Conservation (phyloP, 1,139 yeast genomes). For the Yamadazyma membranifaciens region DNA sequence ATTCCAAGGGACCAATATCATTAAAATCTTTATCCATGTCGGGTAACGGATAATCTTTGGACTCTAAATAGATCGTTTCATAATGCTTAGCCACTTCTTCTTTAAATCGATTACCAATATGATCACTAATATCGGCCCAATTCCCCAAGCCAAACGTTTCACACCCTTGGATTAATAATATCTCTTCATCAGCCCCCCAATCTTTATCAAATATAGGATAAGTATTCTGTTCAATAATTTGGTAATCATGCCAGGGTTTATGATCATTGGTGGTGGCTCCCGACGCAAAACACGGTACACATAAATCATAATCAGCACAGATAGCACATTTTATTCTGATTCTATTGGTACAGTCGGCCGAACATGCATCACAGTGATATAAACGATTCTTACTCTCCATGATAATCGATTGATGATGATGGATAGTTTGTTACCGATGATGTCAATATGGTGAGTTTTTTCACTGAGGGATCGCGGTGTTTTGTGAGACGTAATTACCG, state of each 20-base stretch:
- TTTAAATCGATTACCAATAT: conserved; percentile 86
- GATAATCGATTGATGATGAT: background rate
- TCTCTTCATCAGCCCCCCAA: conserved; percentile 99
- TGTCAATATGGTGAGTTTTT: too few relatives aligned
- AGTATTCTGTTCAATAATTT: conserved; percentile 89
- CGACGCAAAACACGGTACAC: conserved; percentile 93
- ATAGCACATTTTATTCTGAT: conserved; percentile 90
- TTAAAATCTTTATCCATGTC: conserved; percentile 69
- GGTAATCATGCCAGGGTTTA: conserved; percentile 92
- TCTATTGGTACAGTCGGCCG: conserved; percentile 89
- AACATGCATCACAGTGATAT: conserved; percentile 93
- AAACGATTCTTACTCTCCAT: conserved; percentile 42
- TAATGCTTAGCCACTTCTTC: conserved; percentile 91
- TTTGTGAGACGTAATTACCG: too few relatives aligned
- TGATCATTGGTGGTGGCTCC: conserved; percentile 83
- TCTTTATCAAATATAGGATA: conserved; percentile 87
- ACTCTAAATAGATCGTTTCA: conserved; percentile 63
- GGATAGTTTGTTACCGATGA: background rate
- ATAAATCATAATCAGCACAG: conserved; percentile 89
- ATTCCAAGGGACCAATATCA: conserved; percentile 62
- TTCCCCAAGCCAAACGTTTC: conserved; percentile 91
- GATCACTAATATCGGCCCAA: conserved; percentile 97
- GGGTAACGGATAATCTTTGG: conserved; percentile 76
- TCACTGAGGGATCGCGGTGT: too few relatives aligned
- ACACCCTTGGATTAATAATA: conserved; percentile 83